A percentile compares a stretch with the other conserved stretches of the same genome.
Conservation (phyloP, 768 basidiomycete genomes). For the Agaricus bisporus region DNA sequence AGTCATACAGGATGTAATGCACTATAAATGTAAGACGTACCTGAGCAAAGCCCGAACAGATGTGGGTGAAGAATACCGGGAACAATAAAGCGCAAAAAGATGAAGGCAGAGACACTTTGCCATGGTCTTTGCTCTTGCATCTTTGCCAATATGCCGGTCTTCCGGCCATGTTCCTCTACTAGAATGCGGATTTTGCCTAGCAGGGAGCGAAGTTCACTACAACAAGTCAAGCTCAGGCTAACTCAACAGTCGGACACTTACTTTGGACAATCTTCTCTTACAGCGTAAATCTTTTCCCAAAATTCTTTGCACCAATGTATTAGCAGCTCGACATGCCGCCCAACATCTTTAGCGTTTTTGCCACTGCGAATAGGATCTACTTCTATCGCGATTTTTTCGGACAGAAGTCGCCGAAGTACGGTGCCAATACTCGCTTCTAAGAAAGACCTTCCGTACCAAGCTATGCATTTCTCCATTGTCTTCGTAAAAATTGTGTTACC, state of each 20-base stretch:
- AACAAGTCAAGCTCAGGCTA: conserved; percentile 7
- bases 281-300: conserved; percentile 78
- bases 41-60: conserved; percentile 71
- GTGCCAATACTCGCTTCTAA: conserved; percentile 75
- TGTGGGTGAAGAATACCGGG: conserved; percentile 89
- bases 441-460: conserved; percentile 74
- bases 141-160: conserved; percentile 32
- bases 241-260: conserved; percentile 29
- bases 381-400: conserved; percentile 74
- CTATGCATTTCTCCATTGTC: conserved; percentile 75
- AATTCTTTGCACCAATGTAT: conserved; percentile 75
- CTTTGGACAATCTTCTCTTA: conserved; percentile 69
- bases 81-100: conserved; percentile 85
- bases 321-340: conserved; percentile 62
- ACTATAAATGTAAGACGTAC: conserved; percentile 31
- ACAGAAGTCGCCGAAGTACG: conserved; percentile 61
- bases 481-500: conserved; percentile 66
- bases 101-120: conserved; percentile 86
- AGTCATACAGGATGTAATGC: background rate
- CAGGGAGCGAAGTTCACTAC: conserved; percentile 66
- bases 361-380: conserved; percentile 70
- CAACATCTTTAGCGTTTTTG: conserved; percentile 55
- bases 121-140: conserved; percentile 54
- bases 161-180: conserved; percentile 60
- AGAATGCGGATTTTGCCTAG: conserved; percentile 67